Conservation (phyloP, 805 yeast genomes). For the Candida loeiensis region DNA sequence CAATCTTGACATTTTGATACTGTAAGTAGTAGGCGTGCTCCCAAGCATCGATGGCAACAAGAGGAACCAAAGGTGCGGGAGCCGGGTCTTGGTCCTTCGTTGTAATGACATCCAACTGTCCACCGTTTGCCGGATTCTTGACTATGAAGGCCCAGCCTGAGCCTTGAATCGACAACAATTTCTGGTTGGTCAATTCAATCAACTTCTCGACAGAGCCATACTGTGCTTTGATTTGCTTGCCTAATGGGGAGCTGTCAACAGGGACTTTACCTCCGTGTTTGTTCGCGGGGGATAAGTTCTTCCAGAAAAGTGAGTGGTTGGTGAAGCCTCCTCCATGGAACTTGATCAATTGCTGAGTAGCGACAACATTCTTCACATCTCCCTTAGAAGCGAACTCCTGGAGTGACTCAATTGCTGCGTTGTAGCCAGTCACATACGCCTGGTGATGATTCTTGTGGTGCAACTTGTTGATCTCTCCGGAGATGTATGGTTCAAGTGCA, state of each 20-base stretch:
- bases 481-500: slow-evolving; percentile 48
- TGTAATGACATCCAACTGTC: slow-evolving; percentile 40
- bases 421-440: slow-evolving; percentile 46
- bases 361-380: slow-evolving; percentile 40
- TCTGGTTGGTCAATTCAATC: slow-evolving; percentile 37
- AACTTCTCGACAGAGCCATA: slow-evolving; percentile 45
- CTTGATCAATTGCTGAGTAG: slow-evolving; percentile 43
- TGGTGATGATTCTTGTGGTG: slow-evolving; percentile 52
- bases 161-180: slow-evolving; percentile 49
- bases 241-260: slow-evolving; percentile 28
- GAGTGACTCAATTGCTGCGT: slow-evolving; percentile 41
- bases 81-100: slow-evolving; percentile 49
- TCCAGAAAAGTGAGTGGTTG: slow-evolving; percentile 50
- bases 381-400: slow-evolving; percentile 33
- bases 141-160: slow-evolving; percentile 54
- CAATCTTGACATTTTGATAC: slow-evolving; percentile 49
- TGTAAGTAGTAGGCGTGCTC: slow-evolving; percentile 54
- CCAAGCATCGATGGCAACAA: slow-evolving; percentile 53
- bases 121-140: slow-evolving; percentile 43
- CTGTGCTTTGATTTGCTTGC: slow-evolving; percentile 36
- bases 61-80: slow-evolving; percentile 40
- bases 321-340: slow-evolving; percentile 52
- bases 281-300: slow-evolving; percentile 43
- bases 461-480: slow-evolving; percentile 44
- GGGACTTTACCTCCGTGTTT: slow-evolving; percentile 38